Percentiles rank a stretch among this genome's conserved stretches.
Evolutionary conservation across 768 basidiomycete genomes (phyloP).

Genomic region (Trichaptum fuscoviolaceum): DNA sequence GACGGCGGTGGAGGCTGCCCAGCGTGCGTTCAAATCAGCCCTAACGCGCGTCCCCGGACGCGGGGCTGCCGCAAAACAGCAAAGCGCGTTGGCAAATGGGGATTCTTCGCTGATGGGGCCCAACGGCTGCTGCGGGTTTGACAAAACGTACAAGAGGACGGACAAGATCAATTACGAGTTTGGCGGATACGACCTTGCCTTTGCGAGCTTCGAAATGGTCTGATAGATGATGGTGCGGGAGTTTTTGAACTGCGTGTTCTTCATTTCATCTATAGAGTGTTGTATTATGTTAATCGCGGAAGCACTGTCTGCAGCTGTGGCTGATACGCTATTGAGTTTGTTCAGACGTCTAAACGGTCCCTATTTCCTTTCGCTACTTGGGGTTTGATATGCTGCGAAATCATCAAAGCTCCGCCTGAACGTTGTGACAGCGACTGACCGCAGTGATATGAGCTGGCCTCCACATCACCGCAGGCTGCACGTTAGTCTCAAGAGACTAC

Average conservation of each 20-base stretch:
- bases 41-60: slow-evolving; percentile 30
- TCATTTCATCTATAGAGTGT: neutral
- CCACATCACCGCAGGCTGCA: neutral
- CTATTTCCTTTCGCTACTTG: neutral
- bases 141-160: slow-evolving; percentile 63
- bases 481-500: neutral
- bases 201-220: slow-evolving; percentile 74
- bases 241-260: neutral
- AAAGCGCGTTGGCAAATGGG: neutral
- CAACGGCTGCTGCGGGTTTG: slow-evolving; percentile 15
- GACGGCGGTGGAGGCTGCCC: slow-evolving; percentile 62
- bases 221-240: slow-evolving; percentile 16
- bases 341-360: neutral
- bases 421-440: neutral
- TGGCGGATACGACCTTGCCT: slow-evolving; percentile 86
- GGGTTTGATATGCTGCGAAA: neutral
- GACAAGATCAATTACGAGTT: slow-evolving; percentile 99
- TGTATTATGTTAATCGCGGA: neutral
- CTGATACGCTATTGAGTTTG: neutral
- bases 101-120: neutral
- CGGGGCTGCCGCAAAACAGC: slow-evolving; percentile 4
- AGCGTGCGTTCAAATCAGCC: slow-evolving; percentile 68
- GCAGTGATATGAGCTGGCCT: neutral
- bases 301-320: neutral
- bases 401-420: neutral